Percentiles rank a stretch among this genome's conserved stretches.
Conservation (phyloP, 2,329 filamentous ascomycete species). For the Dothistroma pini region DNA sequence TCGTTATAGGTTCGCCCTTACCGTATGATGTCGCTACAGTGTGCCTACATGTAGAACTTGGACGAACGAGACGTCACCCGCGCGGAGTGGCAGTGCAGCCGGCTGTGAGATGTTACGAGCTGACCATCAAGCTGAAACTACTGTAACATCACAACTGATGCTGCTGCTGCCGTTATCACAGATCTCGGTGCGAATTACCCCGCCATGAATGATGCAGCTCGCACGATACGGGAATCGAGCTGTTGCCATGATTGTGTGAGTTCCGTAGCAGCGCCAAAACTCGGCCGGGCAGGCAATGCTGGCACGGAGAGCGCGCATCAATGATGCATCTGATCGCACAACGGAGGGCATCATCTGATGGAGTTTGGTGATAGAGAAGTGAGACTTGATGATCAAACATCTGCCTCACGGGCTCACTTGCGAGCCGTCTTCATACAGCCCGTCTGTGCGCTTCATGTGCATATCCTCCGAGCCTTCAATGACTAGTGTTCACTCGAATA, state of each 20-base stretch:
- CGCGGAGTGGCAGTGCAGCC: neutral
- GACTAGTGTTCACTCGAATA: too few relatives aligned
- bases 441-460: neutral
- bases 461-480: too few relatives aligned
- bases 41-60: neutral
- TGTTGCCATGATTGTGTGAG: neutral
- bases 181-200: neutral
- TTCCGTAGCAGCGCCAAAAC: neutral
- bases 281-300: neutral
- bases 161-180: neutral
- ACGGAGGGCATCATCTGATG: neutral
- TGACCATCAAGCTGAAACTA: neutral
- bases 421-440: neutral
- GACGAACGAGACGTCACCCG: neutral
- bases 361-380: neutral
- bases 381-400: neutral
- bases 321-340: neutral
- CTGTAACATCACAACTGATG: neutral
- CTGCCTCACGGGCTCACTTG: neutral
- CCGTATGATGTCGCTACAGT: constrained; percentile 1
- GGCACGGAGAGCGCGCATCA: neutral
- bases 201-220: neutral
- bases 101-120: neutral
- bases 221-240: neutral
- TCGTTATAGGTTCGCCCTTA: neutral